Evolutionary conservation across 1,284 basidiomycete genomes (phyloP), one percentile per base, ranked within the genome.

Genomic region (Volvariella surrecta): DNA sequence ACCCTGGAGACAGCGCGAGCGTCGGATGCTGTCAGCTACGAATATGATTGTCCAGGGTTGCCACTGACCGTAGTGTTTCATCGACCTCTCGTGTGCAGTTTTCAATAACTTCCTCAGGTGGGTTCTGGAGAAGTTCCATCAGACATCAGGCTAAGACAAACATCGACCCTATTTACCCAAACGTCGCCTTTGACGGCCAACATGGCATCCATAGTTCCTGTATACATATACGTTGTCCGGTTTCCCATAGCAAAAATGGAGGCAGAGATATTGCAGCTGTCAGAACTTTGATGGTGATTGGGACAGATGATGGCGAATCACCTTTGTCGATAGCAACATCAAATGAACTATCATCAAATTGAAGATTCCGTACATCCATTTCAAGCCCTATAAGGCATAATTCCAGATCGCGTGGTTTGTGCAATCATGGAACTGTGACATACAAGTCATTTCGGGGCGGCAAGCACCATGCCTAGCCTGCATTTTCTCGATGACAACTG

Each of bases 311-410:
- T 16, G 32, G 19, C 4, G n/a, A n/a, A 9, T 15, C 19, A 48
- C 87, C 90, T 75, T 95, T 96, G 64, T 96, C 92, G 39, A 96
- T 84, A 0, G 82, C 88, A 34, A 95, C 67, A 57, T 95, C 90
- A 55, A 95, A 92, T 1, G 74, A 72, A 1, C 64, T 66, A 43
- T 80, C 68, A 0, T 72, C 73, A 49, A 93, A 89, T 20, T 71
- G 62, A 13, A 96, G 66, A 20, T 79, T 60, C 18, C 91, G 73
- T 17, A 95, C 79, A 55, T 95, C 92, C 85, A 91, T 94, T 64
- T 87, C 87, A 41, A 78, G 68, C 92, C 87, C 86, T 89, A 40
- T 1, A 39, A 38, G 32, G 10, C 28, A 7, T 35, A 19, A 30
- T 10, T 31, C 17, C 7, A 20, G 24, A 6, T 28, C 24, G 11